A percentile compares a stretch with the other conserved stretches of the same genome.
Evolutionary conservation across 1,284 basidiomycete species (phyloP).

Genomic region (Trametes versicolor): DNA sequence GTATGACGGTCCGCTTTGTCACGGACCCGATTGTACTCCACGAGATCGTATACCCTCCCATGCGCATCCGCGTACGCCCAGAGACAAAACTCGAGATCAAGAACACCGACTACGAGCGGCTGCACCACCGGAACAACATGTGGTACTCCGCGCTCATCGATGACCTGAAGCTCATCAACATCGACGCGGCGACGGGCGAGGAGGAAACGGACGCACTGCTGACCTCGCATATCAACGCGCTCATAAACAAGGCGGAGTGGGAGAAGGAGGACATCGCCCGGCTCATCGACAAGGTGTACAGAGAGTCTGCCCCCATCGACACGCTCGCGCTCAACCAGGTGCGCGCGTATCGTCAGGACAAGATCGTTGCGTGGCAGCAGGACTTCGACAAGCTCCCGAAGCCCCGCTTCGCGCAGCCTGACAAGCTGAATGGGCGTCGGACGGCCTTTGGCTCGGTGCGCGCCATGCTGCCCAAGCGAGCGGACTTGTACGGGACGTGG

Average conservation of each 20-base stretch:
- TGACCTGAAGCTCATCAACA: slow-evolving; percentile 77
- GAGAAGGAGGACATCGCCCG: slow-evolving; percentile 82
- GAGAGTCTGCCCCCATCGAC: slow-evolving; percentile 82
- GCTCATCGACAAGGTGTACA: slow-evolving; percentile 85
- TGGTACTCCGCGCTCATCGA: slow-evolving; percentile 80
- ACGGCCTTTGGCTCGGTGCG: slow-evolving; percentile 76
- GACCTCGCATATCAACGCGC: slow-evolving; percentile 66
- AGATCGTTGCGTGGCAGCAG: slow-evolving; percentile 95
- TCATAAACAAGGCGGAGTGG: slow-evolving; percentile 77
- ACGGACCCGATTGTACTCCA: slow-evolving; percentile 86
- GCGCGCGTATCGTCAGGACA: slow-evolving; percentile 89
- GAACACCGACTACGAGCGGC: slow-evolving; percentile 86
- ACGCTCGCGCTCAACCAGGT: slow-evolving; percentile 92
- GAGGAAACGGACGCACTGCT: slow-evolving; percentile 72
- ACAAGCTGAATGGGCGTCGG: slow-evolving; percentile 56
- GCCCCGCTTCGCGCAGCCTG: slow-evolving; percentile 55
- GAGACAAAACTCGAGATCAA: slow-evolving; percentile 90
- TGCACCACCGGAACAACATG: slow-evolving; percentile 76
- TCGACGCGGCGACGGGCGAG: slow-evolving; percentile 81
- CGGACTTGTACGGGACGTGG: slow-evolving; percentile 60
- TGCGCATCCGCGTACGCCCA: slow-evolving; percentile 84
- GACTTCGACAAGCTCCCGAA: slow-evolving; percentile 84
- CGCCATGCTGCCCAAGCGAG: slow-evolving; percentile 72
- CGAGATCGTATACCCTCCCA: slow-evolving; percentile 92
- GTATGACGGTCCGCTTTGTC: slow-evolving; percentile 92